Conservation (phyloP, 1,139 yeast species). For the Geotrichum aggregatum region DNA sequence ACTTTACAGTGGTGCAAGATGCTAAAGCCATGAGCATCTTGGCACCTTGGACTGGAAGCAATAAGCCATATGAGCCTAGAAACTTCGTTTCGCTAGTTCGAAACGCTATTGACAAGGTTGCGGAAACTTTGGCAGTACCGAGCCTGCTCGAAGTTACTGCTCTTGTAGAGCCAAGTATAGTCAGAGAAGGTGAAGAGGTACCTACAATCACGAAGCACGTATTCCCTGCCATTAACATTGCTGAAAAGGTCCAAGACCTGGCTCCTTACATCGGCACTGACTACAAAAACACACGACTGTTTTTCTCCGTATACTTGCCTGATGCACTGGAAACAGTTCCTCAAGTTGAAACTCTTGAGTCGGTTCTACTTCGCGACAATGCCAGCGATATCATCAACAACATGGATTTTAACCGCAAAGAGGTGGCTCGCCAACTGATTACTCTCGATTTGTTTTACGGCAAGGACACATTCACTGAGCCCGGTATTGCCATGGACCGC, state of each 20-base stretch:
- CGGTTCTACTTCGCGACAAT: conserved; percentile 68
- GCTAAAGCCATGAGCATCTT: conserved; percentile 30
- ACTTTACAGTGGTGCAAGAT: conserved; percentile 23
- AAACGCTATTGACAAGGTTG: conserved; percentile 42
- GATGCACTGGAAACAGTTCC: conserved; percentile 70
- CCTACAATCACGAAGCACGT: conserved; percentile 31
- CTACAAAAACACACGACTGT: conserved; percentile 49
- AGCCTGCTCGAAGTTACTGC: conserved; percentile 16
- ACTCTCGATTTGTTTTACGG: conserved; percentile 71
- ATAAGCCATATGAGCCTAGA: conserved; percentile 53
- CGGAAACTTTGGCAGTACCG: conserved; percentile 20
- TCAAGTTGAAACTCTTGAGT: conserved; percentile 52
- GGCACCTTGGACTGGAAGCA: conserved; percentile 44
- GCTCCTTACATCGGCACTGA: conserved; percentile 19
- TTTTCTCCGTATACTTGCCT: conserved; percentile 63
- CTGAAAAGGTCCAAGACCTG: conserved; percentile 26
- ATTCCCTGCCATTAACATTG: conserved; percentile 40
- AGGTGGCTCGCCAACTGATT: conserved; percentile 78
- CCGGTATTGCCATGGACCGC: conserved; percentile 78
- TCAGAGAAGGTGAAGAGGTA: conserved; percentile 26
- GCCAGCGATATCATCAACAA: conserved; percentile 70
- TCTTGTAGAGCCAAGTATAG: conserved; percentile 11
- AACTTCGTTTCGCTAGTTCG: conserved; percentile 51
- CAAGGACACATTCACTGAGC: conserved; percentile 68
- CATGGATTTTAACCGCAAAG: conserved; percentile 83